Percentiles rank a stretch among this genome's conserved stretches.
Evolutionary conservation across 768 basidiomycete species (phyloP).

Genomic region (Suillus occidentalis): DNA sequence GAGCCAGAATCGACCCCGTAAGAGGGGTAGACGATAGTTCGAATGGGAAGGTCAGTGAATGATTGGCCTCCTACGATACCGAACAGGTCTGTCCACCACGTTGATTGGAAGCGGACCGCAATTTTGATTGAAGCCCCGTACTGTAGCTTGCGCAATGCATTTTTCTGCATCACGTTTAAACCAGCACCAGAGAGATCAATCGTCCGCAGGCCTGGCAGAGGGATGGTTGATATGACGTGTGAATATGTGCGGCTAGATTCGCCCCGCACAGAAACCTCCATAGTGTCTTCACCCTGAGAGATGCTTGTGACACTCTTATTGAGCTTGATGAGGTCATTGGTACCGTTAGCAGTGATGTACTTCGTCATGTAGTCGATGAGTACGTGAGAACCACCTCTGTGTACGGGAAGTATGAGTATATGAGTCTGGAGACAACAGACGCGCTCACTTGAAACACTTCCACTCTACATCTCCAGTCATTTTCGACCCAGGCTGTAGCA

Average conservation of each 20-base stretch:
- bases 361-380: slow-evolving; percentile 25
- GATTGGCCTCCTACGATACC: slow-evolving; percentile 42
- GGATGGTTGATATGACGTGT: slow-evolving; percentile 44
- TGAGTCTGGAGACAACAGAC: not conserved
- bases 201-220: slow-evolving; percentile 36
- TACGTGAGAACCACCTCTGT: slow-evolving; percentile 25
- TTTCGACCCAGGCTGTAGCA: not conserved
- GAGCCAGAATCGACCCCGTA: slow-evolving; percentile 28
- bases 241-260: slow-evolving; percentile 24
- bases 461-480: slow-evolving; percentile 20
- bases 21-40: slow-evolving; percentile 46
- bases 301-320: slow-evolving; percentile 21
- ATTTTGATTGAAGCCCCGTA: slow-evolving; percentile 43
- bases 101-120: slow-evolving; percentile 40
- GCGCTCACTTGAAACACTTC: slow-evolving; percentile 33
- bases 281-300: not conserved
- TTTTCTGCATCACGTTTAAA: slow-evolving; percentile 32
- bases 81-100: slow-evolving; percentile 42
- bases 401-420: not conserved
- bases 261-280: slow-evolving; percentile 14
- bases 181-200: slow-evolving; percentile 32
- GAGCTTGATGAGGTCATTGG: slow-evolving; percentile 16
- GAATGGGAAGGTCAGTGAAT: slow-evolving; percentile 41
- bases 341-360: slow-evolving; percentile 11
- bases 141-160: slow-evolving; percentile 38